A percentile compares a stretch with the other conserved stretches of the same genome.
Conservation (phyloP, 352 stramenopile species). For the Plasmopara halstedii region DNA sequence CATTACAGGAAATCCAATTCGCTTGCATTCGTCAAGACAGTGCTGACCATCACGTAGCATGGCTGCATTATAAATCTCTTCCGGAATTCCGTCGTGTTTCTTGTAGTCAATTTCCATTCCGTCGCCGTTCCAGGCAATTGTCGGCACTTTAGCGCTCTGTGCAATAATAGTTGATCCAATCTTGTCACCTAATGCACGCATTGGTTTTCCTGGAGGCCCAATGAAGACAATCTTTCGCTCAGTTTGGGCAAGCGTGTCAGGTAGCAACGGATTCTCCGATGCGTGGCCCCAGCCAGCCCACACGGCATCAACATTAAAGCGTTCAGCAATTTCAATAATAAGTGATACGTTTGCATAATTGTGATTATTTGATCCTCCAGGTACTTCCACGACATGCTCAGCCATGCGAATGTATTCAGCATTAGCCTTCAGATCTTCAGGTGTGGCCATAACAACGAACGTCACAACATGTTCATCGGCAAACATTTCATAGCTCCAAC, state of each 20-base stretch:
- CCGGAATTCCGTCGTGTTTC: constrained; percentile 79
- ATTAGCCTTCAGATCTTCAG: constrained; percentile 98
- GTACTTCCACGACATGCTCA: constrained; percentile 99
- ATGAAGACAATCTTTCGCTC: constrained; percentile 97
- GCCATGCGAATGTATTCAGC: constrained; percentile 99
- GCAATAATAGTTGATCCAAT: constrained; percentile 99
- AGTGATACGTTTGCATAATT: constrained; percentile 99
- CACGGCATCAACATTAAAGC: constrained; percentile 95
- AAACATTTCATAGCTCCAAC: constrained; percentile 99
- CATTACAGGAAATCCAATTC: constrained; percentile 99
- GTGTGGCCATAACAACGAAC: constrained; percentile 99
- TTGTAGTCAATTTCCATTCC: constrained; percentile 92
- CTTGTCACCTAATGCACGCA: constrained; percentile 99
- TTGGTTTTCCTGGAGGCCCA: constrained; percentile 94
- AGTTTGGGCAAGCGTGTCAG: constrained; percentile 89
- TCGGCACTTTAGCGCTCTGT: constrained; percentile 97
- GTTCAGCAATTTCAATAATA: constrained; percentile 97
- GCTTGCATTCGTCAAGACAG: constrained; percentile 88
- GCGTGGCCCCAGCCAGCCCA: constrained; percentile 99
- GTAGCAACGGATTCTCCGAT: constrained; percentile 96
- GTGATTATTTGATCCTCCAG: constrained; percentile 99
- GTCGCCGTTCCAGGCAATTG: constrained; percentile 98
- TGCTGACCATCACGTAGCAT: constrained; percentile 90
- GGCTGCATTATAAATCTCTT: constrained; percentile 91
- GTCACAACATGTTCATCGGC: constrained; percentile 88